Conservation (phyloP, 2,329 filamentous ascomycete species). For the Fusarium ramigenum region DNA sequence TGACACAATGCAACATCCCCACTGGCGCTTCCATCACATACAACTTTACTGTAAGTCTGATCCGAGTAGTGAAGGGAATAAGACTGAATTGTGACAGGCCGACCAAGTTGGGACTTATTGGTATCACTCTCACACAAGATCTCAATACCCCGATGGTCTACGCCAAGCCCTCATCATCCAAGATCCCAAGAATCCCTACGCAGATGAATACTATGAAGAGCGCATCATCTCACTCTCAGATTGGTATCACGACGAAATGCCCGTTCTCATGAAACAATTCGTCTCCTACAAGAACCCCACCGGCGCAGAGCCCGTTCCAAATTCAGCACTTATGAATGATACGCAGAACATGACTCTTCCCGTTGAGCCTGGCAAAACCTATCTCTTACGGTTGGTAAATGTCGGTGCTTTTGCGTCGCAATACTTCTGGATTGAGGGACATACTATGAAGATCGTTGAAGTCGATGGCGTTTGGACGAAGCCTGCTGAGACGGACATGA, state of each 20-base stretch:
- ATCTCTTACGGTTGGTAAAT: neutral
- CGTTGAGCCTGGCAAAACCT: neutral
- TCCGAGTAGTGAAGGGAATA: accelerated
- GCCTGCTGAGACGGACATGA: neutral
- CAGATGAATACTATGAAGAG: neutral
- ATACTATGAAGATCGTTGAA: neutral
- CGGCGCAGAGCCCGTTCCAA: neutral
- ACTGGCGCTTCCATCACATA: neutral
- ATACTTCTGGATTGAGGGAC: neutral
- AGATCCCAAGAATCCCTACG: neutral
- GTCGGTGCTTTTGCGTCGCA: neutral
- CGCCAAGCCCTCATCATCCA: neutral
- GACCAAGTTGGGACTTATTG: neutral
- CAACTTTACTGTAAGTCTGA: neutral
- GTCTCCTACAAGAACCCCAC: neutral
- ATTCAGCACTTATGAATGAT: neutral
- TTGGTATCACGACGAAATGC: neutral
- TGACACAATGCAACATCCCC: neutral
- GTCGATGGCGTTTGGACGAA: neutral
- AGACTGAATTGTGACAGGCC: neutral
- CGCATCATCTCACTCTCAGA: neutral
- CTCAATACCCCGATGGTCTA: neutral
- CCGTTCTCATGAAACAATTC: neutral
- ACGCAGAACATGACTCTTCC: neutral
- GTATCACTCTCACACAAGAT: neutral